Evolutionary conservation across 2,329 filamentous ascomycete species (phyloP), one percentile per base, ranked within the genome.

Genomic region (Neoscytalidium dimidiatum): DNA sequence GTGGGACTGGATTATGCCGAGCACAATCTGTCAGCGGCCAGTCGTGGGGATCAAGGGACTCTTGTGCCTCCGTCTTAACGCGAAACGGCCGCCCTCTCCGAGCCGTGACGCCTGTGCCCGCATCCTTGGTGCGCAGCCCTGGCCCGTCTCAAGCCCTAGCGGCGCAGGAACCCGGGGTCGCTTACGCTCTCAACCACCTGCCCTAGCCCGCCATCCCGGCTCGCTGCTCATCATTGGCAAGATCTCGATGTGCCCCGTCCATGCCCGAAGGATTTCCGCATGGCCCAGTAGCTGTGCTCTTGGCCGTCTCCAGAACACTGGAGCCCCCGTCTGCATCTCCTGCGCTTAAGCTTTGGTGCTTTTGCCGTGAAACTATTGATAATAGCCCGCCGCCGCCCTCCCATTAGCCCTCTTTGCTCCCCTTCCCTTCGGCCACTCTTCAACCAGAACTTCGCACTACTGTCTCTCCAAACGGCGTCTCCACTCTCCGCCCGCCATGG

Each of bases 131-230:
- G 21, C 21, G 11, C 52, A 4, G 1, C n/a, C 4, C 6, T 51
- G 48, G 31, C 17, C 51, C 31, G 31, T 17, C 29, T n/a, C 51
- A 56, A 23, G n/a, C n/a, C 33, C 13, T 14, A 9, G 19, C 31
- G 23, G 56, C 56, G 56, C 56, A 60, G 56, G 56, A 60, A 60
- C 56, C 56, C 56, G 56, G 56, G 56, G 56, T 60, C 56, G 56
- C 56, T 35, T 58, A 23, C 53, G 31, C n/a, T 17, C n/a, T n/a
- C 13, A 3, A 19, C 51, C 31, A 35, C 31, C 51, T n/a, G 6
- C 29, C 31, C 13, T 44, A 14, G 17, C 19, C 4, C 11, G 7
- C 21, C 33, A 41, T 41, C 21, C 51, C 33, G 29, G 29, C 28
- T 9, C 21, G 11, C 49, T 33, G 21, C 5, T 57, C n/a, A 1